These are phyloP conservation scores for Boehmeria nivea DNA, from an alignment of 306 rosid genomes.

Conservation along the genomic window DNA sequence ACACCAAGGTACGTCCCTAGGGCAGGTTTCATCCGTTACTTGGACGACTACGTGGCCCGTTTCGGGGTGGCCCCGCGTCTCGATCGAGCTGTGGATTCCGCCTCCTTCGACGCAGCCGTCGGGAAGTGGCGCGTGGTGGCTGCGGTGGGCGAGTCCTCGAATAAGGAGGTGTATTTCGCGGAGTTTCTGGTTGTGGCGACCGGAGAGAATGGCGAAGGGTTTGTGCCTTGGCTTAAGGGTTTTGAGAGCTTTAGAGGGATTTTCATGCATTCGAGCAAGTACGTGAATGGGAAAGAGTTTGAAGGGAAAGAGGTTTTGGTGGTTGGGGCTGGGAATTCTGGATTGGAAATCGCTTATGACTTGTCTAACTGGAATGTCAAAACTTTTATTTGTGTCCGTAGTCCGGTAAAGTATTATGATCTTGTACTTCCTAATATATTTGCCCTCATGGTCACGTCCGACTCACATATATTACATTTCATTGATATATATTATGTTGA, in stretches of 20 bases:
- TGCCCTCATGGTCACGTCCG: no score
- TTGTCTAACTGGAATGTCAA: constrained; percentile 46
- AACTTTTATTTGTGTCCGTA: constrained; percentile 41
- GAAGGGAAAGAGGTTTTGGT: constrained; percentile 47
- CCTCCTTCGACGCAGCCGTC: neutral
- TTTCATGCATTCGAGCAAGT: constrained; percentile 42
- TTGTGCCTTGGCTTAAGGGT: constrained; percentile 32
- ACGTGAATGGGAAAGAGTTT: constrained; percentile 39
- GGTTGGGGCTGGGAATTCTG: constrained; percentile 67
- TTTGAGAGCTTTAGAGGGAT: constrained; percentile 39
- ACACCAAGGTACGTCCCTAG: constrained; percentile 35
- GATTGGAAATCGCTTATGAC: constrained; percentile 73
- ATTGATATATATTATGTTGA: no score
- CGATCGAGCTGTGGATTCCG: constrained; percentile 25
- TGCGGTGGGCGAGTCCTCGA: neutral
- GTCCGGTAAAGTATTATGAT: constrained; percentile 27
- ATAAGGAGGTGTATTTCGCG: constrained; percentile 23
- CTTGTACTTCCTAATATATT: no score
- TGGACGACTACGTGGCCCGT: constrained; percentile 34
- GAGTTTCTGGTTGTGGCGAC: constrained; percentile 47
- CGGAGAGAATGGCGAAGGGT: constrained; percentile 49
- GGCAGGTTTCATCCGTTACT: constrained; percentile 32
- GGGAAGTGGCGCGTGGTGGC: constrained; percentile 36
- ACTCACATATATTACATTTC: no score
- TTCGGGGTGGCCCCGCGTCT: constrained; percentile 25